phyloP scores from a whole-genome alignment of 768 basidiomycete species.

The Ramaria rubella region DNA sequence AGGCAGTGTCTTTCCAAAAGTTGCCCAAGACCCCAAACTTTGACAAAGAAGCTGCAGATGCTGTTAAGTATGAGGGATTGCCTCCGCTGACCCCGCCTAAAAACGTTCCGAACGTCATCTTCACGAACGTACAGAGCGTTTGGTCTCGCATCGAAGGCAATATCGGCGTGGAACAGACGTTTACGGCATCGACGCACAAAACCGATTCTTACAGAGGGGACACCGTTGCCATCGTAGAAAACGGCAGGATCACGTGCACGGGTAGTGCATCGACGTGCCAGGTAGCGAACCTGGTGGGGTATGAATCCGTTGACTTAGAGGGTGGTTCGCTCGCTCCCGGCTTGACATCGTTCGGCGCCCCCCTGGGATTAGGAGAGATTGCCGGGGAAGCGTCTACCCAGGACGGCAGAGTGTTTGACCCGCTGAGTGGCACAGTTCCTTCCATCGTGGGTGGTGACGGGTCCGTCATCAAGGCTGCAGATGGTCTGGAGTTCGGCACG shows the following conservation, averaged over 20 bases:
- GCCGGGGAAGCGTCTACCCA: constrained; percentile 51
- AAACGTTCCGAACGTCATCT: constrained; percentile 41
- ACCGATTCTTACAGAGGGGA: constrained; percentile 17
- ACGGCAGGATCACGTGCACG: constrained; percentile 49
- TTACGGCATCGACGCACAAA: constrained; percentile 31
- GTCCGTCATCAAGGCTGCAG: constrained; percentile 52
- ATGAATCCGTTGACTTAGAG: constrained; percentile 50
- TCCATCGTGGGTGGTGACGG: constrained; percentile 29
- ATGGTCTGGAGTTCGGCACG: constrained; percentile 19
- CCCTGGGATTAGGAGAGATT: constrained; percentile 67
- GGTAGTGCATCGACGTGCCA: constrained; percentile 16
- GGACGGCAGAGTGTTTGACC: constrained; percentile 46
- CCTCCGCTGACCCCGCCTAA: constrained; percentile 55
- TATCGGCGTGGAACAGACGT: constrained; percentile 18
- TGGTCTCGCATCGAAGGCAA: constrained; percentile 54
- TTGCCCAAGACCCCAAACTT: constrained; percentile 62
- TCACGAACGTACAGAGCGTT: constrained; percentile 56
- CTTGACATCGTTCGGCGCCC: constrained; percentile 35
- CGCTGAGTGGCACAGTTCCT: constrained; percentile 30
- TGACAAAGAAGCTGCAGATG: constrained; percentile 55
- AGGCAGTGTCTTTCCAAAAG: constrained; percentile 28
- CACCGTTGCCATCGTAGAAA: constrained; percentile 38
- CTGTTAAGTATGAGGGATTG: constrained; percentile 63
- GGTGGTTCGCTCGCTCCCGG: constrained; percentile 48
- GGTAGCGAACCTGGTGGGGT: neutral